Evolutionary conservation across 2,329 filamentous ascomycete species (phyloP).

Genomic region (Clarireedia paspali): DNA sequence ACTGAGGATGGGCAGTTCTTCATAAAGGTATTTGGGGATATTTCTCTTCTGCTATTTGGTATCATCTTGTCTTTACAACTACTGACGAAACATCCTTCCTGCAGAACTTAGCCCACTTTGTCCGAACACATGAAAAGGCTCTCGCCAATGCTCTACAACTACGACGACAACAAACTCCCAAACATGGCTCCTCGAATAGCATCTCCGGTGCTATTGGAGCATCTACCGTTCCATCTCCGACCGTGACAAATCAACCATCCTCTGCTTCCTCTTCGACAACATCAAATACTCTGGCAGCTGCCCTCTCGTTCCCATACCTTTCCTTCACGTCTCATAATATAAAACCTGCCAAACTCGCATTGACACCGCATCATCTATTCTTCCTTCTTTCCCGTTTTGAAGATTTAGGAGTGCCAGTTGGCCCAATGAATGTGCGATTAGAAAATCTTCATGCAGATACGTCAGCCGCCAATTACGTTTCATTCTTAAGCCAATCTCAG

Average conservation of each 20-base stretch:
- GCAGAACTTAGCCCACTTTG: conserved; percentile 90
- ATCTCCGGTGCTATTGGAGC: conserved; percentile 48
- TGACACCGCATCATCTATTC: conserved; percentile 95
- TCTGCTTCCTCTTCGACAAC: conserved; percentile 56
- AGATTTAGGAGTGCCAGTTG: conserved; percentile 81
- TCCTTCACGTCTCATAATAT: conserved; percentile 77
- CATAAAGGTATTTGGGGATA: conserved; percentile 58
- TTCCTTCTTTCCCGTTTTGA: conserved; percentile 94
- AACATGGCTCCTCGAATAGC: conserved; percentile 62
- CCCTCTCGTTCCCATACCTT: conserved; percentile 78
- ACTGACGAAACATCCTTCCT: conserved; percentile 8
- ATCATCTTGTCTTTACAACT: conserved; percentile 7
- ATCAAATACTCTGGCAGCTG: conserved; percentile 69
- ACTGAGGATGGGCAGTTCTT: conserved; percentile 87
- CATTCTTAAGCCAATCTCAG: conserved; percentile 80
- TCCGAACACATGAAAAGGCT: conserved; percentile 94
- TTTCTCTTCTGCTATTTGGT: background rate
- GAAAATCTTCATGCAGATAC: conserved; percentile 90
- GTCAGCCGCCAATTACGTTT: conserved; percentile 87
- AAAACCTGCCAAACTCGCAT: conserved; percentile 83
- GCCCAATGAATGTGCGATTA: conserved; percentile 90
- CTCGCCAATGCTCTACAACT: conserved; percentile 92
- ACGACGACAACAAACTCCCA: conserved; percentile 60
- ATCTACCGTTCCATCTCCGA: conserved; percentile 32
- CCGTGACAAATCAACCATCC: conserved; percentile 51